Conservation (phyloP, 345 rosid species). For the Zanthoxylum bungeanum region DNA sequence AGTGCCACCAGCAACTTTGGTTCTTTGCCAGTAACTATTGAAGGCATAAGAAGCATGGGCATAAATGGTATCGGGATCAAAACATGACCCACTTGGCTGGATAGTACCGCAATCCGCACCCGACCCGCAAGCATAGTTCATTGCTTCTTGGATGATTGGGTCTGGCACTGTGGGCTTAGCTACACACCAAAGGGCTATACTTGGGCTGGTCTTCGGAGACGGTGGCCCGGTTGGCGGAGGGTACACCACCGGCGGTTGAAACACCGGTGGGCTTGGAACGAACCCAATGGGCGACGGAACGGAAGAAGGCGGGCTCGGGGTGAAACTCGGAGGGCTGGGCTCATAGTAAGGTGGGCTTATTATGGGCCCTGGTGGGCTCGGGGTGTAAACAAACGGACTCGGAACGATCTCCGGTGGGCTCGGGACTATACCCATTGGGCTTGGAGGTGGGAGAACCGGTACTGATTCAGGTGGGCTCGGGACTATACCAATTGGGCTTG, state of each 20-base stretch:
- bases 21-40: slow-evolving; percentile 91
- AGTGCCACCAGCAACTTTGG: slow-evolving; percentile 65
- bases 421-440: slow-evolving; percentile 30
- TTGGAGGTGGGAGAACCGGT: slow-evolving; percentile 14
- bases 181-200: slow-evolving; percentile 76
- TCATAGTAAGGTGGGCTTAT: slow-evolving; percentile 42
- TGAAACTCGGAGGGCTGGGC: slow-evolving; percentile 28
- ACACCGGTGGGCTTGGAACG: slow-evolving; percentile 44
- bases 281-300: slow-evolving; percentile 38
- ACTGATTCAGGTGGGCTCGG: slow-evolving; percentile 18
- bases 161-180: slow-evolving; percentile 95
- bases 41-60: slow-evolving; percentile 93
- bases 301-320: slow-evolving; percentile 33
- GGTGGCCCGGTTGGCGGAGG: slow-evolving; percentile 83
- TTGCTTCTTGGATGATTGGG: slow-evolving; percentile 88
- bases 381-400: slow-evolving; percentile 23
- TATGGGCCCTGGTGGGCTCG: slow-evolving; percentile 27
- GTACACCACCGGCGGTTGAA: slow-evolving; percentile 69
- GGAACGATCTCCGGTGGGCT: slow-evolving; percentile 28
- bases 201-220: slow-evolving; percentile 34
- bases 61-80: slow-evolving; percentile 65
- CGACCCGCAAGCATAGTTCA: slow-evolving; percentile 90
- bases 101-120: slow-evolving; percentile 84
- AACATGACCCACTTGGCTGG: slow-evolving; percentile 66
- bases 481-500: slow-evolving; percentile 15